A percentile compares a stretch with the other conserved stretches of the same genome.
Evolutionary conservation across 2,329 filamentous ascomycete species (phyloP).

Genomic region (Pseudogymnoascus sp.): DNA sequence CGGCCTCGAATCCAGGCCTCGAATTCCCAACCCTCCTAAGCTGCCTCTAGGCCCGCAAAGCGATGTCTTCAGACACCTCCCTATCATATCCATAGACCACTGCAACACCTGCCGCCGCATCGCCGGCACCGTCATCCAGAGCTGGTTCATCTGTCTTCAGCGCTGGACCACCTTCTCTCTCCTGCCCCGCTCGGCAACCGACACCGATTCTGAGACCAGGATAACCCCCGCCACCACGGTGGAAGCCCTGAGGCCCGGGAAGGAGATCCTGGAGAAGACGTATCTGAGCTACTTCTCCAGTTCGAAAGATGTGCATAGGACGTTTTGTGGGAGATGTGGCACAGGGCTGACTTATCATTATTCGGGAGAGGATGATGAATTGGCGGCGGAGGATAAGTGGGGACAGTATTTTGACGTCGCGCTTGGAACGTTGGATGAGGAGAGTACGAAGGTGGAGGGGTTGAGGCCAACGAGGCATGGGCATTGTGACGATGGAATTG

Average conservation of each 20-base stretch:
- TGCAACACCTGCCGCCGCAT: slow-evolving; percentile 22
- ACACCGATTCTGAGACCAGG: not conserved
- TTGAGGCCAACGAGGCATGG: slow-evolving; percentile 18
- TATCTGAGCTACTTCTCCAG: slow-evolving; percentile 15
- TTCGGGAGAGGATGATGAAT: slow-evolving; percentile 12
- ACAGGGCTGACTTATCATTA: slow-evolving; percentile 22
- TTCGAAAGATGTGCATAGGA: slow-evolving; percentile 19
- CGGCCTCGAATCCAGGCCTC: slow-evolving; percentile 15
- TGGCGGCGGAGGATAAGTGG: not conserved
- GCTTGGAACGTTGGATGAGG: slow-evolving; percentile 21
- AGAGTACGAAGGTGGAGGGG: slow-evolving; percentile 16
- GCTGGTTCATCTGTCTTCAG: slow-evolving; percentile 24
- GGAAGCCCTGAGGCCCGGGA: slow-evolving; percentile 11
- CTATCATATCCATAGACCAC: slow-evolving; percentile 22
- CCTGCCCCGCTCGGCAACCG: slow-evolving; percentile 1
- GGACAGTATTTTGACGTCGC: slow-evolving; percentile 19
- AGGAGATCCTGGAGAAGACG: slow-evolving; percentile 12
- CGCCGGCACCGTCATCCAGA: slow-evolving; percentile 19
- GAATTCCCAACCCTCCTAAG: not conserved
- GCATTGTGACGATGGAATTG: slow-evolving; percentile 20
- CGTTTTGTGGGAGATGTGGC: slow-evolving; percentile 25
- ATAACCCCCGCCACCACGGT: not conserved
- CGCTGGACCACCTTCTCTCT: slow-evolving; percentile 23
- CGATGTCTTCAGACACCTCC: slow-evolving; percentile 16
- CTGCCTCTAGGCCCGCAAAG: slow-evolving; percentile 12